Conservation (phyloP, 345 rosid species). For the Gossypium rotundifolium region DNA sequence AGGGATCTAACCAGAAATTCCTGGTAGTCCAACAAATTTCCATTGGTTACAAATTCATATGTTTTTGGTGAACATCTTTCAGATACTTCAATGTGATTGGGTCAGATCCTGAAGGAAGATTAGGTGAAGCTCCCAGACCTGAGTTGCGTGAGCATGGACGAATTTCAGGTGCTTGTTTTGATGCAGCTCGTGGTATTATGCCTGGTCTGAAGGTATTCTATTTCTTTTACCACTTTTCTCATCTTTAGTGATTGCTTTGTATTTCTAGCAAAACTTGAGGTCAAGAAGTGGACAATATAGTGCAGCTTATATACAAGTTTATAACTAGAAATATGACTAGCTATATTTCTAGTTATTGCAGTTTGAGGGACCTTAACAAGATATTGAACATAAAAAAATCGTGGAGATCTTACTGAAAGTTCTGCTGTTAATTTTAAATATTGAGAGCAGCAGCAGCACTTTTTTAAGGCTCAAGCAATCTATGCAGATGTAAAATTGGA, state of each 20-base stretch:
- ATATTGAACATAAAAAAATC: not conserved
- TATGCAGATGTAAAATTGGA: not conserved
- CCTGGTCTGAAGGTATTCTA: constrained; percentile 70
- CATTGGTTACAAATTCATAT: constrained; percentile 8
- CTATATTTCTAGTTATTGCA: not conserved
- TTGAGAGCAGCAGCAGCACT: not conserved
- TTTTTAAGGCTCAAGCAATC: not conserved
- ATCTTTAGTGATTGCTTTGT: not conserved
- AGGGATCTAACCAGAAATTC: not conserved
- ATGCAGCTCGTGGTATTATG: constrained; percentile 92
- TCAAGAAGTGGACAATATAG: not conserved
- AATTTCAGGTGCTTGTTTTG: constrained; percentile 97
- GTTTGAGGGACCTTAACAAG: not conserved
- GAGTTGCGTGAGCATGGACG: constrained; percentile 96
- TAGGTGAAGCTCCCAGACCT: constrained; percentile 97
- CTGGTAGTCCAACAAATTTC: not conserved
- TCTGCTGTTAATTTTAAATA: not conserved
- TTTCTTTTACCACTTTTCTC: not conserved
- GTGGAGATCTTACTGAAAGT: not conserved
- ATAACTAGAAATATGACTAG: not conserved
- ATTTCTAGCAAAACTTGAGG: not conserved
- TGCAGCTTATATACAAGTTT: not conserved
- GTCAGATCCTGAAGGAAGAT: constrained; percentile 89
- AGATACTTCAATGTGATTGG: constrained; percentile 99
- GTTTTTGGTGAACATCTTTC: constrained; percentile 11